phyloP scores from a whole-genome alignment of 2,329 filamentous ascomycete genomes.

The Rhynchosporium agropyri region DNA sequence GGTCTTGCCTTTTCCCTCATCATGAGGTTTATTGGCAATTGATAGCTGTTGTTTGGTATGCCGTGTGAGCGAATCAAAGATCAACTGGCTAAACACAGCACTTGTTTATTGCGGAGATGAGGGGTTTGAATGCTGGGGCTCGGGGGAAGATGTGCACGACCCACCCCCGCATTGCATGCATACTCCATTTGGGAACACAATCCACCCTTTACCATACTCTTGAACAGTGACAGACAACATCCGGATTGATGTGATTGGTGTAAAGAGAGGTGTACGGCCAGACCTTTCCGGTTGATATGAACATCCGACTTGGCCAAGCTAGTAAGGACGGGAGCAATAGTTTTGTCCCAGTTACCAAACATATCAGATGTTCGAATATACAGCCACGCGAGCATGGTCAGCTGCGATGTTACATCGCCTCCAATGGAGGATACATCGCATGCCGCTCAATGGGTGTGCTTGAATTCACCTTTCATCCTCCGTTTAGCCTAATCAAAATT shows the following conservation, averaged over 20 bases:
- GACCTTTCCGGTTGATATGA: neutral
- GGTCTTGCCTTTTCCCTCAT: neutral
- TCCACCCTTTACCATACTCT: neutral
- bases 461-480: neutral
- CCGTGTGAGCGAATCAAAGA: neutral
- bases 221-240: neutral
- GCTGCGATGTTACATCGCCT: too few relatives aligned
- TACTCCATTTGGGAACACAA: neutral
- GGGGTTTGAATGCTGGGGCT: neutral
- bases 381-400: neutral
- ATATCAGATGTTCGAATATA: neutral
- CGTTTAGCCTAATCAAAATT: constrained; percentile 4
- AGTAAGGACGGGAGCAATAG: neutral
- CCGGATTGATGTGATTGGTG: neutral
- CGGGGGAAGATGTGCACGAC: neutral
- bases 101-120: neutral
- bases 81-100: neutral
- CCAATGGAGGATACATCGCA: too few relatives aligned
- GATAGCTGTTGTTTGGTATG: neutral
- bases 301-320: neutral
- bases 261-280: neutral
- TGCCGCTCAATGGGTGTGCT: neutral
- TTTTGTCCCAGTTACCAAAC: neutral
- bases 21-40: too few relatives aligned
- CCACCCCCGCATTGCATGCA: neutral